Conservation (phyloP, 495 filamentous ascomycete species). For the Aspergillus affinis region DNA sequence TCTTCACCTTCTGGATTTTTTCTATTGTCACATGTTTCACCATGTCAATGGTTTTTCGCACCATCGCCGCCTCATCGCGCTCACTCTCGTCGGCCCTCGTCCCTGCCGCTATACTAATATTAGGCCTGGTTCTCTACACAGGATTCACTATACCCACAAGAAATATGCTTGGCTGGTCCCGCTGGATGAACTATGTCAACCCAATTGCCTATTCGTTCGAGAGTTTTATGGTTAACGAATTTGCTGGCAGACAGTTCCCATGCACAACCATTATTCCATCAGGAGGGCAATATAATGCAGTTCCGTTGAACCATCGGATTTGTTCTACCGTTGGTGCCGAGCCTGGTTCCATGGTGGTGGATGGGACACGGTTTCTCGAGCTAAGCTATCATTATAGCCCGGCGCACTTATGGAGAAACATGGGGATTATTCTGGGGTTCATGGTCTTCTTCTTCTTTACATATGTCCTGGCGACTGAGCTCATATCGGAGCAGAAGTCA, state of each 20-base stretch:
- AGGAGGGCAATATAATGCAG: conserved; percentile 29
- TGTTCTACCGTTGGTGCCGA: conserved; percentile 57
- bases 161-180: conserved; percentile 55
- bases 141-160: conserved; percentile 51
- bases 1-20: conserved; percentile 64
- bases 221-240: conserved; percentile 58
- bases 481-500: conserved; percentile 47
- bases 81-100: conserved; percentile 54
- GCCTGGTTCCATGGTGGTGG: conserved; percentile 48
- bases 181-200: conserved; percentile 54
- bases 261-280: conserved; percentile 52
- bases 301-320: conserved; percentile 28
- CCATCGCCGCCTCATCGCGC: conserved; percentile 48
- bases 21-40: conserved; percentile 55
- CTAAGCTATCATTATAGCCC: conserved; percentile 56
- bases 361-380: conserved; percentile 52
- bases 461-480: conserved; percentile 46
- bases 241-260: conserved; percentile 50
- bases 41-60: conserved; percentile 59
- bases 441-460: conserved; percentile 59
- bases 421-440: conserved; percentile 67
- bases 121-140: conserved; percentile 51
- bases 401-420: conserved; percentile 66
- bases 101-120: conserved; percentile 49
- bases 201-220: conserved; percentile 53